Evolutionary conservation across 148 eudicot species (phyloP).

Genomic region (Rhododendron vialii): DNA sequence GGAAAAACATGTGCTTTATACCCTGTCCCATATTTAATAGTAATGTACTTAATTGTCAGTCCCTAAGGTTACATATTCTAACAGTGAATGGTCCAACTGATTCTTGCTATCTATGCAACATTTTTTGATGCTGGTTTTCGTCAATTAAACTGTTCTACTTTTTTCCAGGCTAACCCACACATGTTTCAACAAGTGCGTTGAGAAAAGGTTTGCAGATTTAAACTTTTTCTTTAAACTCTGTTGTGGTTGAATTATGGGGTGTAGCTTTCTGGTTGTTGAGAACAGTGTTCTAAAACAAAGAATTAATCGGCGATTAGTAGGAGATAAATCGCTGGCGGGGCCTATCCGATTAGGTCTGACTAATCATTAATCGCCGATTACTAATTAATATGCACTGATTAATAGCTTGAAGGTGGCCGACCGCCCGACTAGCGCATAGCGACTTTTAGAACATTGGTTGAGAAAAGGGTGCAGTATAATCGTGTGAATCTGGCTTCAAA

Average conservation of each 20-base stretch:
- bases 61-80: not conserved
- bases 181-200: conserved; percentile 76
- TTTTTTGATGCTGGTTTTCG: not conserved
- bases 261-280: not conserved
- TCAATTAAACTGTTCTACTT: conserved; percentile 1
- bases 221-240: not conserved
- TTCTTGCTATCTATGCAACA: not conserved
- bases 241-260: not conserved
- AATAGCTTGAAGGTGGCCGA: no score
- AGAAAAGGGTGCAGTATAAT: not conserved
- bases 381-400: no score
- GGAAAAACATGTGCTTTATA: not conserved
- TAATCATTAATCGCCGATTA: no score
- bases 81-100: not conserved
- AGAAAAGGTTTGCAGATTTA: conserved; percentile 42
- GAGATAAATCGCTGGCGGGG: no score
- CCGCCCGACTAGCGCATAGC: no score
- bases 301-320: no score
- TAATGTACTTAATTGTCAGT: not conserved
- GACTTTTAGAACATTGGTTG: no score
- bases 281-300: no score
- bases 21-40: not conserved
- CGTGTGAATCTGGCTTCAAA: not conserved
- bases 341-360: no score
- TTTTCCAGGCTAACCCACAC: conserved; percentile 74